phyloP scores from a whole-genome alignment of 257 asterid genomes.

The Primulina huaijiensis region DNA sequence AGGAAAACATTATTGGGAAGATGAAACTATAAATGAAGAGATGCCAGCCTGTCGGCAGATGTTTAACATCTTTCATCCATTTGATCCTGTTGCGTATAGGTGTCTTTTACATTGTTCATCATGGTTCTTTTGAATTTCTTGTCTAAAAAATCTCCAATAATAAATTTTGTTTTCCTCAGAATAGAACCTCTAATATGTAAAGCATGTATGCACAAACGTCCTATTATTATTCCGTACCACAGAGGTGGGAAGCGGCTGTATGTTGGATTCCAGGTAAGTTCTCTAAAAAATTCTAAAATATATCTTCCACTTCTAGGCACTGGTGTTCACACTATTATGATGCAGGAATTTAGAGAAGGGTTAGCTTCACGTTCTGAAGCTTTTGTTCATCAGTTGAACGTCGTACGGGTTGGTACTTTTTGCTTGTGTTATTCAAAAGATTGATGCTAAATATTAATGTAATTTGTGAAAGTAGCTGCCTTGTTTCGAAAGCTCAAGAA shows the following conservation, averaged over 20 bases:
- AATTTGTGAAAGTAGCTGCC: not conserved
- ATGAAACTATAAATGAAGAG: conserved; percentile 73
- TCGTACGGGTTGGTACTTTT: conserved; percentile 48
- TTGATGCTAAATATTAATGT: not conserved
- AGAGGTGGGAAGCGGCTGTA: conserved; percentile 95
- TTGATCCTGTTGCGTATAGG: conserved; percentile 83
- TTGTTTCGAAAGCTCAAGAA: not conserved
- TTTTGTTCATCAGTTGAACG: conserved; percentile 47
- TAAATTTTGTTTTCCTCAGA: conserved; percentile 32
- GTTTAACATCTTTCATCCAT: conserved; percentile 95
- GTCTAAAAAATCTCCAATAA: not conserved
- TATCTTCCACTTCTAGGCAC: conserved; percentile 10
- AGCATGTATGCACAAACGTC: conserved; percentile 64
- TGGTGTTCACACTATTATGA: conserved; percentile 23
- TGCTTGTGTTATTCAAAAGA: not conserved
- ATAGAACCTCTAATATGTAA: conserved; percentile 90
- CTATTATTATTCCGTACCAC: conserved; percentile 85
- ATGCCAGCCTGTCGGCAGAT: conserved; percentile 90
- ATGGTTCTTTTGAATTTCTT: not conserved
- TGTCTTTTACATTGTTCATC: not conserved
- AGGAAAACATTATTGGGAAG: conserved; percentile 83
- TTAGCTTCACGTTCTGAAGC: conserved; percentile 76
- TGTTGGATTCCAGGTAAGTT: conserved; percentile 72
- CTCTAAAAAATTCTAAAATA: not conserved
- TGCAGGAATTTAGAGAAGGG: conserved; percentile 86